Evolutionary conservation across 192 early-diverging fungal species (phyloP).

Genomic region (Lobosporangium transversale): DNA sequence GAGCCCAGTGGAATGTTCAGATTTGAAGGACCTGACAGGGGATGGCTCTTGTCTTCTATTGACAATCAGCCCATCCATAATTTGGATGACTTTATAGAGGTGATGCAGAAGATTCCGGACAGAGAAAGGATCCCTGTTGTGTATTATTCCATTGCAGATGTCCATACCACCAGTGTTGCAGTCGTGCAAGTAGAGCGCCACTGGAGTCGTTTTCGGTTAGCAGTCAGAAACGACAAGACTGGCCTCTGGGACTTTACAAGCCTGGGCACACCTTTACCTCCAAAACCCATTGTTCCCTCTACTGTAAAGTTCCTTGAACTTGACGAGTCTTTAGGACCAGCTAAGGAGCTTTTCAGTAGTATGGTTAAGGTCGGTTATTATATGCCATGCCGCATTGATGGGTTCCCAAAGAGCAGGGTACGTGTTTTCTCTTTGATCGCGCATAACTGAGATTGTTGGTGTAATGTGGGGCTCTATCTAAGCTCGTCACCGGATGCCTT

Average conservation of each 20-base stretch:
- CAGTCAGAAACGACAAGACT: slow-evolving; percentile 75
- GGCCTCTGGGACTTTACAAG: slow-evolving; percentile 82
- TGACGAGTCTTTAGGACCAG: slow-evolving; percentile 70
- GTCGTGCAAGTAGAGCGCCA: slow-evolving; percentile 78
- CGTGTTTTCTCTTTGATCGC: slow-evolving; percentile 22
- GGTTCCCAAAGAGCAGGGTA: slow-evolving; percentile 72
- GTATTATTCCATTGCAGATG: slow-evolving; percentile 80
- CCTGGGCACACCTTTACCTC: slow-evolving; percentile 69
- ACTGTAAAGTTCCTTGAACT: slow-evolving; percentile 74
- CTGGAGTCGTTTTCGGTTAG: slow-evolving; percentile 78
- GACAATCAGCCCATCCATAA: slow-evolving; percentile 77
- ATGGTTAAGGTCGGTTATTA: slow-evolving; percentile 77
- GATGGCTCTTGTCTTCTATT: slow-evolving; percentile 81
- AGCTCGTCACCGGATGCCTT: too few species aligned
- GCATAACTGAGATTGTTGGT: neutral
- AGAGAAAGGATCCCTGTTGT: slow-evolving; percentile 80
- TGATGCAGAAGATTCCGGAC: slow-evolving; percentile 78
- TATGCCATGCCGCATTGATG: slow-evolving; percentile 79
- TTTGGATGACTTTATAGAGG: slow-evolving; percentile 81
- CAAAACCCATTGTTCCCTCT: slow-evolving; percentile 63
- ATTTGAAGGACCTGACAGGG: slow-evolving; percentile 74
- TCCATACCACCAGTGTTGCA: slow-evolving; percentile 75
- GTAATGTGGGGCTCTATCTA: too few species aligned
- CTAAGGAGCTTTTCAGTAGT: slow-evolving; percentile 72
- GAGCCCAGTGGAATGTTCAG: slow-evolving; percentile 72